Conservation (phyloP, 768 basidiomycete species). For the Leccinum aurantiacum region DNA sequence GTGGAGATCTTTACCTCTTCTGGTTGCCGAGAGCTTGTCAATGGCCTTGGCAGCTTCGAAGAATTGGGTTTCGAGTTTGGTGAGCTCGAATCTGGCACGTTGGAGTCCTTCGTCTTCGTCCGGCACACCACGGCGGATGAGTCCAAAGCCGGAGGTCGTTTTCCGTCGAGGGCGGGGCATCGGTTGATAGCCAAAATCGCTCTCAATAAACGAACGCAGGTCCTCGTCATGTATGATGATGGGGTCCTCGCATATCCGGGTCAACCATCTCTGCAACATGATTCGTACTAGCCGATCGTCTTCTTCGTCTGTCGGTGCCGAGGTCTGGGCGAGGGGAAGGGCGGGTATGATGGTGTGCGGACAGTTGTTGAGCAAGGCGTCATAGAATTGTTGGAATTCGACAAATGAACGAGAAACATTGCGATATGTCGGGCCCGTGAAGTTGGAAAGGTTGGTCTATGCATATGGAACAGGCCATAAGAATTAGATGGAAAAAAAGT, state of each 20-base stretch:
- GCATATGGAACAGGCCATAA: constrained; percentile 1
- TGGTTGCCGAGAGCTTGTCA: constrained; percentile 76
- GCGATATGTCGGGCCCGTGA: constrained; percentile 83
- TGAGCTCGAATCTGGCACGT: constrained; percentile 85
- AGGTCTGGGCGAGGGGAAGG: constrained; percentile 93
- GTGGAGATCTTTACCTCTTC: constrained; percentile 57
- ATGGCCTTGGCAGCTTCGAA: constrained; percentile 91
- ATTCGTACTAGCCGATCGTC: constrained; percentile 95
- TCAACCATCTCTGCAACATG: constrained; percentile 93
- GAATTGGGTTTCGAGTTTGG: constrained; percentile 88
- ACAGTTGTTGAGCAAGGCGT: constrained; percentile 83
- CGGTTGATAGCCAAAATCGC: constrained; percentile 94
- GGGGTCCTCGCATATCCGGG: constrained; percentile 88
- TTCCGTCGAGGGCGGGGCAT: constrained; percentile 75
- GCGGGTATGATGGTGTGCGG: constrained; percentile 97
- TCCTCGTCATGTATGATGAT: constrained; percentile 91
- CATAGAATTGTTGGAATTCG: constrained; percentile 94
- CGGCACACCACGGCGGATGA: constrained; percentile 77
- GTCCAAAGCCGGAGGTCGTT: constrained; percentile 67
- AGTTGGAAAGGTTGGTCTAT: constrained; percentile 93
- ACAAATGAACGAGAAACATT: constrained; percentile 94
- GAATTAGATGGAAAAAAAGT: neutral
- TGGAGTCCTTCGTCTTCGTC: constrained; percentile 96
- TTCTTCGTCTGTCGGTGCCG: constrained; percentile 96
- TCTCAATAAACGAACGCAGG: constrained; percentile 91